phyloP scores from a whole-genome alignment of 192 early-diverging fungal genomes.

The Gigaspora rosea region DNA sequence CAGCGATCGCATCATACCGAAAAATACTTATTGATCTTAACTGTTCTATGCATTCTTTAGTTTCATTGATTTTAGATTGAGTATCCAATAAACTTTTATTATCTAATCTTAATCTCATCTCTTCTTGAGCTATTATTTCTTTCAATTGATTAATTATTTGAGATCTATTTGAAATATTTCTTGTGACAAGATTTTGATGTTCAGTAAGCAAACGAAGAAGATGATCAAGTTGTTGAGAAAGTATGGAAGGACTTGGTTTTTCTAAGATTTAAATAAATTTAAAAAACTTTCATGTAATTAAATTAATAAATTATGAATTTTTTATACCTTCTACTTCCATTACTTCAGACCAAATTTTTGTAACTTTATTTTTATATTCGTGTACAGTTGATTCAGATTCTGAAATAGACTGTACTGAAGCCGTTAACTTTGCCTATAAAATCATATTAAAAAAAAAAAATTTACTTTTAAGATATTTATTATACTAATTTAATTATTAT shows the following conservation, averaged over 20 bases:
- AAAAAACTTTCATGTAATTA: not conserved
- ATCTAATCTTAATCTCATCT: constrained; percentile 2
- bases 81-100: constrained; percentile 5
- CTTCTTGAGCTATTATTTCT: constrained; percentile 16
- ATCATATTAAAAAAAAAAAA: not conserved
- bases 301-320: not conserved
- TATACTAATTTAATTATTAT: too few relatives aligned
- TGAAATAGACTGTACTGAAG: not conserved
- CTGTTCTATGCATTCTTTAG: constrained; percentile 18
- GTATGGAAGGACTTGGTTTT: constrained; percentile 1
- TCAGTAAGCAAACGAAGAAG: not conserved
- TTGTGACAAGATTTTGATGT: constrained; percentile 10
- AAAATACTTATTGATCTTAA: constrained; percentile 11
- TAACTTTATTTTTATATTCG: not conserved
- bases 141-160: constrained; percentile 11
- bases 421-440: not conserved
- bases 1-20: not conserved
- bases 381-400: not conserved
- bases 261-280: not conserved
- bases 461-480: too few relatives aligned
- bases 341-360: constrained; percentile 14
- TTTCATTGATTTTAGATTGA: constrained; percentile 17
- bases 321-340: constrained; percentile 12
- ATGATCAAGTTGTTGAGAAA: constrained; percentile 20
- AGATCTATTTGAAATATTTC: not conserved